These are phyloP conservation scores for Atkinsonella hypoxylon DNA, from an alignment of 2,329 filamentous ascomycete species.

Conservation along the genomic window DNA sequence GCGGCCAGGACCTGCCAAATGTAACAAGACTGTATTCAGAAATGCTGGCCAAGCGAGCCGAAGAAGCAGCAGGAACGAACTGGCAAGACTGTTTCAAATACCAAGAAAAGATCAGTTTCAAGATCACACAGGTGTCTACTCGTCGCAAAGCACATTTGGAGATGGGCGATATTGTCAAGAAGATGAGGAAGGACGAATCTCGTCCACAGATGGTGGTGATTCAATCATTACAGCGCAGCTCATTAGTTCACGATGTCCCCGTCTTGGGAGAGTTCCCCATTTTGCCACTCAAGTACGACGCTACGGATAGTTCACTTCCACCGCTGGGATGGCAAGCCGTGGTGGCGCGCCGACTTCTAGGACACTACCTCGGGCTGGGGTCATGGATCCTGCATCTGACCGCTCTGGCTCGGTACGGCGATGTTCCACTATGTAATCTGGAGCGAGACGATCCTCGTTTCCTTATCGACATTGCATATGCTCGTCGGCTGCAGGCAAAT, in stretches of 20 bases:
- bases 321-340: conserved; percentile 90
- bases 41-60: conserved; percentile 50
- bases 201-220: conserved; percentile 75
- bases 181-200: conserved; percentile 74
- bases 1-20: conserved; percentile 74
- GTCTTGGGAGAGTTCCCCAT: conserved; percentile 75
- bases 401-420: conserved; percentile 79
- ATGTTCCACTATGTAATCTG: conserved; percentile 89
- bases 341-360: conserved; percentile 72
- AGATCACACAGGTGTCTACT: conserved; percentile 76
- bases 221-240: conserved; percentile 74
- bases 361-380: conserved; percentile 85
- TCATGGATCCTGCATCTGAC: conserved; percentile 85
- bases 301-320: conserved; percentile 74
- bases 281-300: conserved; percentile 68
- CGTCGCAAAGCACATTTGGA: conserved; percentile 81
- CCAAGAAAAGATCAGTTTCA: conserved; percentile 76
- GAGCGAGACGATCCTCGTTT: conserved; percentile 90
- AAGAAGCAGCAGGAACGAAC: conserved; percentile 55
- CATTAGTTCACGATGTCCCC: conserved; percentile 75
- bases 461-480: conserved; percentile 92
- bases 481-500: conserved; percentile 76
- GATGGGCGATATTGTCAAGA: conserved; percentile 78
- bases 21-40: conserved; percentile 81
- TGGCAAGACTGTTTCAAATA: conserved; percentile 80